Conservation (phyloP, 2,329 filamentous ascomycete genomes). For the Lizonia empirigonia region DNA sequence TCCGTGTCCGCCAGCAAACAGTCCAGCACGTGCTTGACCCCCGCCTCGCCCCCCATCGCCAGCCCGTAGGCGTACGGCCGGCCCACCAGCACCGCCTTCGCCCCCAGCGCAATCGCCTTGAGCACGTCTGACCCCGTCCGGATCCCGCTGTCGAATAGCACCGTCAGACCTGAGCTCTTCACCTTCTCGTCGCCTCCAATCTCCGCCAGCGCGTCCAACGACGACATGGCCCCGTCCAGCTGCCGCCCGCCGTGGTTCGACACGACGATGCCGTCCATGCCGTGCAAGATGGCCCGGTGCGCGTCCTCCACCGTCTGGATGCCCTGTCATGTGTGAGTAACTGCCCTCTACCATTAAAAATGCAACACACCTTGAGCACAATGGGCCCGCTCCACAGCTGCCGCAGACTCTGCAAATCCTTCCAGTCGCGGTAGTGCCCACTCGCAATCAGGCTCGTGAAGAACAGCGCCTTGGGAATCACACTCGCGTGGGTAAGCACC, state of each 20-base stretch:
- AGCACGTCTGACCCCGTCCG: conserved; percentile 45
- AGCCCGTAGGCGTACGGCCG: conserved; percentile 47
- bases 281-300: conserved; percentile 40
- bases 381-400: conserved; percentile 48
- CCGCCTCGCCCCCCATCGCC: conserved; percentile 45
- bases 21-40: conserved; percentile 46
- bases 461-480: conserved; percentile 45
- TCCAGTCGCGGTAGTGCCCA: conserved; percentile 45
- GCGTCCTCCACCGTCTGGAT: conserved; percentile 49
- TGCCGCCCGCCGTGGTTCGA: conserved; percentile 49
- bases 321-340: conserved; percentile 19
- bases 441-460: conserved; percentile 46
- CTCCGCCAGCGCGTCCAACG: conserved; percentile 44
- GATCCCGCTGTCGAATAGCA: conserved; percentile 48
- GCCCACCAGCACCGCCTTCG: conserved; percentile 45
- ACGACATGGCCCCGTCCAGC: conserved; percentile 43
- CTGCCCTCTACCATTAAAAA: no score
- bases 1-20: conserved; percentile 41
- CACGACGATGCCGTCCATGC: conserved; percentile 48
- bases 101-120: conserved; percentile 47
- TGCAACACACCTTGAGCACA: conserved; percentile 37
- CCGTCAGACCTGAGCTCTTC: conserved; percentile 35
- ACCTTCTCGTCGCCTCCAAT: conserved; percentile 43
- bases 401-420: conserved; percentile 39
- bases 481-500: conserved; percentile 41